These are phyloP conservation scores for Hirsutella minnesotensis DNA, from an alignment of 2,329 filamentous ascomycete genomes.

Conservation along the genomic window DNA sequence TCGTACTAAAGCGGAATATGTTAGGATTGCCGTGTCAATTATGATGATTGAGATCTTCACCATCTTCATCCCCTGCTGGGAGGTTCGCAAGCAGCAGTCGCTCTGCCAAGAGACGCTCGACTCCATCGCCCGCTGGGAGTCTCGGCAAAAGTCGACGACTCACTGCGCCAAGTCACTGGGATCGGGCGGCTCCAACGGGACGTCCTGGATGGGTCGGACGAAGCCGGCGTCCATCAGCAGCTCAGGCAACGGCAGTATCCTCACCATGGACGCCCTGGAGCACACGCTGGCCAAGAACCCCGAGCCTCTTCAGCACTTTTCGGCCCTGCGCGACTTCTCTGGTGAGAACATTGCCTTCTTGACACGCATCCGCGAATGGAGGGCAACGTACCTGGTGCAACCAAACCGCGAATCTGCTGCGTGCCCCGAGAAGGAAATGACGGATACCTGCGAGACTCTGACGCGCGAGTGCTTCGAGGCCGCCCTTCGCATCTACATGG, in stretches of 20 bases:
- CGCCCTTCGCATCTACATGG: slow-evolving; percentile 48
- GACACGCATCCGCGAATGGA: slow-evolving; percentile 37
- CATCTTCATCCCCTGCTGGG: slow-evolving; percentile 50
- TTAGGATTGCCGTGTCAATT: slow-evolving; percentile 46
- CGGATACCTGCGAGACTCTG: slow-evolving; percentile 11
- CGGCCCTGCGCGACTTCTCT: slow-evolving; percentile 51
- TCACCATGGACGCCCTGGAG: slow-evolving; percentile 50
- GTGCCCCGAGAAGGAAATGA: slow-evolving; percentile 2
- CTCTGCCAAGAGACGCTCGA: slow-evolving; percentile 35
- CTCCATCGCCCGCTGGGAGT: slow-evolving; percentile 36
- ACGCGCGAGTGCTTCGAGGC: slow-evolving; percentile 41
- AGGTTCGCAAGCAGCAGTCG: slow-evolving; percentile 35
- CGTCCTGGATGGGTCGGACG: slow-evolving; percentile 25
- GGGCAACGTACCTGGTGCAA: slow-evolving; percentile 14
- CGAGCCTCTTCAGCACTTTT: slow-evolving; percentile 46
- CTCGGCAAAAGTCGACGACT: slow-evolving; percentile 21
- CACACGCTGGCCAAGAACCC: slow-evolving; percentile 44
- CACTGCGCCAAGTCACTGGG: slow-evolving; percentile 20
- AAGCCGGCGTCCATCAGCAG: slow-evolving; percentile 21
- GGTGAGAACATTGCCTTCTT: slow-evolving; percentile 59
- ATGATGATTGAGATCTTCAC: slow-evolving; percentile 51
- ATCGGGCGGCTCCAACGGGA: slow-evolving; percentile 19
- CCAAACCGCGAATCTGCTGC: neutral
- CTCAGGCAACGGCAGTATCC: slow-evolving; percentile 29
- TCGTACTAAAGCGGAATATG: too few relatives aligned